Evolutionary conservation across 192 early-diverging fungal species (phyloP).

Genomic region (Rhizoclosmatium globosum): DNA sequence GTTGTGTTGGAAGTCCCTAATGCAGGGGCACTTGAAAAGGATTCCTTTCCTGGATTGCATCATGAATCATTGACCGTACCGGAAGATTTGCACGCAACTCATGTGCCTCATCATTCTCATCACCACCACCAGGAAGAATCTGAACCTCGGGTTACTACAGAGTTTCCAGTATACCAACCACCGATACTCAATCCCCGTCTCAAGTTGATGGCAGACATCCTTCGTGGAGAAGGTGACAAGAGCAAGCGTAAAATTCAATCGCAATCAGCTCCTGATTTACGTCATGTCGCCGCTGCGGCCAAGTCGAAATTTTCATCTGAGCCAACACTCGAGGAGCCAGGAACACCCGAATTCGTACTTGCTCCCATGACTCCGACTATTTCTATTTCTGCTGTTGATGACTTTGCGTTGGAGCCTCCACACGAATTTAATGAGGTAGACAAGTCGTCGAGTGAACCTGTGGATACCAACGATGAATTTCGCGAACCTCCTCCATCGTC

Average conservation of each 20-base stretch:
- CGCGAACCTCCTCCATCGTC: no score
- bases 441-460: no score
- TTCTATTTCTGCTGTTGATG: not conserved
- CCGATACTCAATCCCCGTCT: not conserved
- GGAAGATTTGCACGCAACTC: no score
- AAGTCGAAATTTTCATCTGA: not conserved
- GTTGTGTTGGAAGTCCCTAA: constrained; percentile 13
- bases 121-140: no score
- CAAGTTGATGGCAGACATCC: not conserved
- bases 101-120: no score
- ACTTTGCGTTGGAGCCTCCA: not conserved
- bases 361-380: not conserved
- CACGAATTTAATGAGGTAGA: no score
- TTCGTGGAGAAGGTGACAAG: not conserved
- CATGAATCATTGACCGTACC: not conserved
- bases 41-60: not conserved
- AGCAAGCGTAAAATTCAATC: not conserved
- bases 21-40: not conserved
- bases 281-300: not conserved
- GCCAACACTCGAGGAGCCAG: not conserved
- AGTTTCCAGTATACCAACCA: not conserved
- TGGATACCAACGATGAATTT: no score
- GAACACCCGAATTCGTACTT: not conserved
- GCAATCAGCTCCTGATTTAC: not conserved
- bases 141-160: no score